Evolutionary conservation across 805 yeast species (phyloP).

Genomic region (Pichia gijzeniarum): DNA sequence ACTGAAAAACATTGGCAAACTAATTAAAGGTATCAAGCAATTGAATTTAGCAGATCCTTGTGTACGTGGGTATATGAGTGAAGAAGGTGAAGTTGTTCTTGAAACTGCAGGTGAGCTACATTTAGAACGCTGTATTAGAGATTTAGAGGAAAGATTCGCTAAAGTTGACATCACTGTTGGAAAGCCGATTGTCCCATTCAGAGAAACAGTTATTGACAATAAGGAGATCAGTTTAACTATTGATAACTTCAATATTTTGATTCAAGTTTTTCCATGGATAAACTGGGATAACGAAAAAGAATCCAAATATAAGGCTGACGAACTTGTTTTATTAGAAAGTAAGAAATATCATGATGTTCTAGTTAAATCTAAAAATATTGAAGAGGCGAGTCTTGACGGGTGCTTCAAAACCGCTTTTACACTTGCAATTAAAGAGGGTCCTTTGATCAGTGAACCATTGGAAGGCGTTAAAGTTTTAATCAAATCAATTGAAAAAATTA

Average conservation of each 20-base stretch:
- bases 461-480: constrained; percentile 68
- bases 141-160: constrained; percentile 85
- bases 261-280: constrained; percentile 8
- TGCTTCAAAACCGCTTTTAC: constrained; percentile 63
- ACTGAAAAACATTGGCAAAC: constrained; percentile 68
- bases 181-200: constrained; percentile 89
- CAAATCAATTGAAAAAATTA: constrained; percentile 30
- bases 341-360: constrained; percentile 55
- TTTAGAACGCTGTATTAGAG: constrained; percentile 89
- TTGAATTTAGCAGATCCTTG: constrained; percentile 92
- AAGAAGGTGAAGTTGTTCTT: constrained; percentile 86
- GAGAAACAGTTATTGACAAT: constrained; percentile 66
- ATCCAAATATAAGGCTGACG: constrained; percentile 10
- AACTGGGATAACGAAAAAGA: constrained; percentile 17
- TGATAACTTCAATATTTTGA: constrained; percentile 29
- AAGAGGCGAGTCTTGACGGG: constrained; percentile 6
- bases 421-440: constrained; percentile 77
- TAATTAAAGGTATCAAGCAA: constrained; percentile 72
- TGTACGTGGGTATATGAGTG: constrained; percentile 78
- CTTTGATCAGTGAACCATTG: constrained; percentile 78
- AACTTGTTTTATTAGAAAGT: constrained; percentile 27
- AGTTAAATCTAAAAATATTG: constrained; percentile 45
- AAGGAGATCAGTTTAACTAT: not conserved
- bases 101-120: constrained; percentile 97
- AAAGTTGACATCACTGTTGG: constrained; percentile 81